Evolutionary conservation across 352 stramenopile species (phyloP).

Genomic region (Salisapilia sapeloensis): DNA sequence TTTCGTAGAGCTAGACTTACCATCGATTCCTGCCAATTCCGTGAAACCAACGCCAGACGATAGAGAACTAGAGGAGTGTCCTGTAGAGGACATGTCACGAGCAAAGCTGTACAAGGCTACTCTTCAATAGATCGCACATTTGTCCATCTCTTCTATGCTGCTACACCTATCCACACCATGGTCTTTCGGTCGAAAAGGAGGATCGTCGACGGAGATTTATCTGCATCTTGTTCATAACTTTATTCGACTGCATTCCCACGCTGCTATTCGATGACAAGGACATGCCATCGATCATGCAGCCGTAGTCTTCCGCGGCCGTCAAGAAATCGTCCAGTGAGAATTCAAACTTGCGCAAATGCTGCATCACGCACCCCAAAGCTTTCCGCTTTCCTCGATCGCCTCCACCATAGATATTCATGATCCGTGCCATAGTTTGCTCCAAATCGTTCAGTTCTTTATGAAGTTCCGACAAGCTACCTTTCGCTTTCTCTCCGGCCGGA

Average conservation of each 20-base stretch:
- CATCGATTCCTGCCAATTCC: slow-evolving; percentile 6
- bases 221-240: slow-evolving; percentile 32
- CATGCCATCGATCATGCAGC: slow-evolving; percentile 4
- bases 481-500: background rate
- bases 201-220: slow-evolving; percentile 34
- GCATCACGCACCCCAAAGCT: slow-evolving; percentile 48
- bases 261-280: background rate
- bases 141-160: too few species aligned
- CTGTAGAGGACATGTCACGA: slow-evolving; percentile 27
- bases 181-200: slow-evolving; percentile 29
- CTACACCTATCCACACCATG: too few species aligned
- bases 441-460: slow-evolving; percentile 31
- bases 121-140: too few species aligned
- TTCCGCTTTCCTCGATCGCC: slow-evolving; percentile 58
- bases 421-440: slow-evolving; percentile 23
- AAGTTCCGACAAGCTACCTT: slow-evolving; percentile 14
- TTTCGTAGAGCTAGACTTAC: slow-evolving; percentile 15
- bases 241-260: slow-evolving; percentile 7
- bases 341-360: slow-evolving; percentile 68
- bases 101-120: slow-evolving; percentile 49
- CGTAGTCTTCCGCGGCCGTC: slow-evolving; percentile 33
- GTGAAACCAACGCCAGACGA: background rate
- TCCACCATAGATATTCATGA: slow-evolving; percentile 50
- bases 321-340: slow-evolving; percentile 67
- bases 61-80: slow-evolving; percentile 35